Percentiles rank a stretch among this genome's conserved stretches.
These are phyloP conservation scores for Trypanosomatidae sp. DNA, from an alignment of 208 protist species.

Conservation along the genomic window DNA sequence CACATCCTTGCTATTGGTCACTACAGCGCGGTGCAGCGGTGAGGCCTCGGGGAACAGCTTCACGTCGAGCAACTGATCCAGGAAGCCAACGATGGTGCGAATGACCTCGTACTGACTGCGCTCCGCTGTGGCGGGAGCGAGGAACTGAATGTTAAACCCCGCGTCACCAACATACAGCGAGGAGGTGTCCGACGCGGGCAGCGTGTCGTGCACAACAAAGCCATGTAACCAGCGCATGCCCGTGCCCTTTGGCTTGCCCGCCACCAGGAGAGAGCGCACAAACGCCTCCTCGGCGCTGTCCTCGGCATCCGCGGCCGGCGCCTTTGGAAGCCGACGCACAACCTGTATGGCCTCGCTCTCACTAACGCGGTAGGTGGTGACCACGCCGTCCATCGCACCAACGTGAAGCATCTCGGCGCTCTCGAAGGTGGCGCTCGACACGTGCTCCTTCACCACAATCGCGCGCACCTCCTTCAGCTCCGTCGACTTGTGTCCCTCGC, in stretches of 20 bases:
- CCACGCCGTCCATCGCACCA: conserved; percentile 67
- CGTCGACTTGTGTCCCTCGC: conserved; percentile 15
- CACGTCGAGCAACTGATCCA: conserved; percentile 88
- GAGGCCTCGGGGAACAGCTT: conserved; percentile 50
- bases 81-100: conserved; percentile 73
- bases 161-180: conserved; percentile 71
- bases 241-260: conserved; percentile 50
- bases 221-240: conserved; percentile 29
- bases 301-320: conserved; percentile 37
- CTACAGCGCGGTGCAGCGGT: conserved; percentile 52
- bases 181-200: not conserved
- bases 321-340: conserved; percentile 44
- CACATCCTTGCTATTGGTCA: conserved; percentile 90
- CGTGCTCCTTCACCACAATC: conserved; percentile 81
- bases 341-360: conserved; percentile 43
- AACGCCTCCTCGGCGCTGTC: conserved; percentile 59
- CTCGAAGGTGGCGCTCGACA: conserved; percentile 69
- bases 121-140: conserved; percentile 7
- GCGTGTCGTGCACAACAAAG: conserved; percentile 15
- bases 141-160: conserved; percentile 68
- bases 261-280: conserved; percentile 59
- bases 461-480: conserved; percentile 52
- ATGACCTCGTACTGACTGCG: conserved; percentile 25
- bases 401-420: conserved; percentile 51
- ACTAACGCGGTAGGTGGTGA: conserved; percentile 71